Evolutionary conservation across 805 yeast genomes (phyloP).

Genomic region (Saccharomycopsis synnaedendra): DNA sequence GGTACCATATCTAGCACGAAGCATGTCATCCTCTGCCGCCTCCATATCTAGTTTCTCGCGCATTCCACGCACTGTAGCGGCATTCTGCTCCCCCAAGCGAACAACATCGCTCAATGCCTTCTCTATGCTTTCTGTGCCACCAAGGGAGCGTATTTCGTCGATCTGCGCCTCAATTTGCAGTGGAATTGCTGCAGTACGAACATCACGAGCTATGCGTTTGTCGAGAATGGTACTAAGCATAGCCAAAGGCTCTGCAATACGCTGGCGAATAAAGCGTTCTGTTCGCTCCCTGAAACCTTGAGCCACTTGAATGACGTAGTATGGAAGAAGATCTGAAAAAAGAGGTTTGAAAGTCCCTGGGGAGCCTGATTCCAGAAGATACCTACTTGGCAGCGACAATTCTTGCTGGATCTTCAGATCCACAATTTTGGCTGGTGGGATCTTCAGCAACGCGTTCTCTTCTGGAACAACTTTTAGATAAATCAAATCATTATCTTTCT

Average conservation of each 20-base stretch:
- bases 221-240: conserved; percentile 34
- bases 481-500: conserved; percentile 72
- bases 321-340: conserved; percentile 60
- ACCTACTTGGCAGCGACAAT: conserved; percentile 23
- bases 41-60: conserved; percentile 38
- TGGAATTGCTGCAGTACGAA: too few relatives aligned
- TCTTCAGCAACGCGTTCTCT: conserved; percentile 26
- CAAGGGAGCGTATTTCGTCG: conserved; percentile 38
- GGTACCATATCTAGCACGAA: conserved; percentile 42
- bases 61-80: conserved; percentile 33
- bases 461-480: conserved; percentile 58
- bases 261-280: conserved; percentile 35
- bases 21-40: conserved; percentile 39
- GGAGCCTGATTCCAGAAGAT: neutral
- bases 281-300: conserved; percentile 60
- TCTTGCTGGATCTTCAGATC: conserved; percentile 31
- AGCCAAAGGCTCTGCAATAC: conserved; percentile 36
- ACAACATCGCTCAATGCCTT: conserved; percentile 35
- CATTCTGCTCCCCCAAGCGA: conserved; percentile 29
- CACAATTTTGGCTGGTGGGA: conserved; percentile 46
- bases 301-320: conserved; percentile 50
- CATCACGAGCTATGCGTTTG: conserved; percentile 10
- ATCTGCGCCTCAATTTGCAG: conserved; percentile 37
- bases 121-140: conserved; percentile 38
- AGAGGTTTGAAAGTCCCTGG: conserved; percentile 19